phyloP scores from a whole-genome alignment of 352 stramenopile genomes.

The Pythium rhizo-oryzae region DNA sequence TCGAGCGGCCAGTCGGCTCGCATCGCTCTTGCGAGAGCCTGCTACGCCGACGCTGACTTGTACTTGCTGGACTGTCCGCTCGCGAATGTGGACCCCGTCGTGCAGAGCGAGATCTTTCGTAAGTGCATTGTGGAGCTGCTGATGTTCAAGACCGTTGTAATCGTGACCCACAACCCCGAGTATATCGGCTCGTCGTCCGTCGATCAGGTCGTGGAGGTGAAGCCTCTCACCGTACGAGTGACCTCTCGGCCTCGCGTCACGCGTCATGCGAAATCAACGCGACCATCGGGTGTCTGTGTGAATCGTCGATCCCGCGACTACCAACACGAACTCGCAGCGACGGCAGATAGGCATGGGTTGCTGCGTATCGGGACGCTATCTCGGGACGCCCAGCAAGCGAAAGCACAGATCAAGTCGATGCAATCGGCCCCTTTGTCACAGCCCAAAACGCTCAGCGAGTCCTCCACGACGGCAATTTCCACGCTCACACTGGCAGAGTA shows the following conservation, averaged over 20 bases:
- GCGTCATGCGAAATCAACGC: background rate
- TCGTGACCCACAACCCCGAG: slow-evolving; percentile 86
- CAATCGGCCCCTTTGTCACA: too few relatives aligned
- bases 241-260: background rate
- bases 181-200: slow-evolving; percentile 4
- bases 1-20: slow-evolving; percentile 87
- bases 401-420: too few relatives aligned
- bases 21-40: slow-evolving; percentile 47
- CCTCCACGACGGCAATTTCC: too few relatives aligned
- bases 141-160: slow-evolving; percentile 64
- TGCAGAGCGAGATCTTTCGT: slow-evolving; percentile 88
- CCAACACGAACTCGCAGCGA: background rate
- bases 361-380: background rate
- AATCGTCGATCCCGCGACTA: background rate
- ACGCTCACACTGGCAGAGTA: too few relatives aligned
- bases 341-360: background rate
- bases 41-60: slow-evolving; percentile 46
- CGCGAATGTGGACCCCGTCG: slow-evolving; percentile 90
- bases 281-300: background rate
- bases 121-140: slow-evolving; percentile 25
- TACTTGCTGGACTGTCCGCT: slow-evolving; percentile 92
- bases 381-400: background rate
- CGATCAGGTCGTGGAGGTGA: slow-evolving; percentile 7
- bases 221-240: background rate
- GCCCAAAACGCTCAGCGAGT: too few relatives aligned